Evolutionary conservation across 2,329 filamentous ascomycete genomes (phyloP).

Genomic region (Myrmaecium sp.): DNA sequence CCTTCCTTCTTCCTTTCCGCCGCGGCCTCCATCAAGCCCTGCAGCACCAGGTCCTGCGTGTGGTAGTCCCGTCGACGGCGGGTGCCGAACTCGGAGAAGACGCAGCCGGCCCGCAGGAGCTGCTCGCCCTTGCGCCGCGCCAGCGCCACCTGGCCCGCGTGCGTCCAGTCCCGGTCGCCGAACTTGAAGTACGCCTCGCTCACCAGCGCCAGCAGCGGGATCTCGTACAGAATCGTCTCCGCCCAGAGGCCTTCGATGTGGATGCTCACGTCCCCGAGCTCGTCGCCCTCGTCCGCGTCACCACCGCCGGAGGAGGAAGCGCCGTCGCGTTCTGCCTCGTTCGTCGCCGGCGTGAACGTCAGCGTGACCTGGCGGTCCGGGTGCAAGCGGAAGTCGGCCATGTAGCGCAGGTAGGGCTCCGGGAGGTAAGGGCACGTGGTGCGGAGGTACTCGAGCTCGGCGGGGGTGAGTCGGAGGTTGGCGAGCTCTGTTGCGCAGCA

Average conservation of each 20-base stretch:
- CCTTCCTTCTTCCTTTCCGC: conserved; percentile 50
- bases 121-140: conserved; percentile 66
- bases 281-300: conserved; percentile 47
- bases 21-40: conserved; percentile 64
- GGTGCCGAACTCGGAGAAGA: conserved; percentile 88
- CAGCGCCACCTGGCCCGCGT: conserved; percentile 70
- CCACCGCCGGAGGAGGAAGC: no score
- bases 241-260: conserved; percentile 71
- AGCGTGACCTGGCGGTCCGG: conserved; percentile 66
- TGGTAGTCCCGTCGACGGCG: conserved; percentile 81
- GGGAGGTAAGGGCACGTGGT: conserved; percentile 67
- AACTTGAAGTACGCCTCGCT: conserved; percentile 98
- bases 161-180: conserved; percentile 82
- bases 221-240: conserved; percentile 95
- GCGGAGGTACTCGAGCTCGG: conserved; percentile 67
- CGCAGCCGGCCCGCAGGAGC: conserved; percentile 66
- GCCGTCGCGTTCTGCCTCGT: conserved; percentile 29
- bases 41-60: conserved; percentile 82
- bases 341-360: conserved; percentile 40
- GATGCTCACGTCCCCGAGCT: conserved; percentile 58
- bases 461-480: conserved; percentile 59
- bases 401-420: conserved; percentile 60
- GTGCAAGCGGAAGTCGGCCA: conserved; percentile 64
- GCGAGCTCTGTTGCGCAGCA: conserved; percentile 50
- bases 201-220: conserved; percentile 76